Conservation (phyloP, 768 basidiomycete genomes). For the Roridomyces roridus region DNA sequence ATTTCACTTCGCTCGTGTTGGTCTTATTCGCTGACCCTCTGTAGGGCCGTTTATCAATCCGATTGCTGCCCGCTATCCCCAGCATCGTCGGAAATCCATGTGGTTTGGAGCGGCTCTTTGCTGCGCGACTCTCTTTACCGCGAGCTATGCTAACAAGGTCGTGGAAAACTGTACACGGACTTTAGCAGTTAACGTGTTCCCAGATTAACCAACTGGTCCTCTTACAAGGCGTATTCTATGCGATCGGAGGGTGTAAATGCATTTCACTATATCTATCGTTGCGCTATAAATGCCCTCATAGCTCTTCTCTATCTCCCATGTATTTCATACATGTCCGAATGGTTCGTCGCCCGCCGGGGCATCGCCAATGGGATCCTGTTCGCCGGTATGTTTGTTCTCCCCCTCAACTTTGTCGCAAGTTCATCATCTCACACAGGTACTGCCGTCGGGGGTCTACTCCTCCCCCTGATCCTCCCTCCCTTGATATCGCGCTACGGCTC, state of each 20-base stretch:
- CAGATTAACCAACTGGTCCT: constrained; percentile 26
- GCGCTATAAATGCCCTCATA: no score
- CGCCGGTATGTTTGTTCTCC: constrained; percentile 24
- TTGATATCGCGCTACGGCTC: constrained; percentile 28
- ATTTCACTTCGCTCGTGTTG: no score
- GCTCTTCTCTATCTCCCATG: constrained; percentile 31
- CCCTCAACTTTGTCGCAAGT: not conserved
- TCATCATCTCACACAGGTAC: constrained; percentile 19
- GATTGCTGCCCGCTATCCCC: no score
- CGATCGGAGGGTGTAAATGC: constrained; percentile 32
- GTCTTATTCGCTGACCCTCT: no score
- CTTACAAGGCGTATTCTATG: constrained; percentile 34
- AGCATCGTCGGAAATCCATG: no score
- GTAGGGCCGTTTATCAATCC: no score
- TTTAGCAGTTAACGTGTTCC: not conserved
- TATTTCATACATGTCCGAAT: constrained; percentile 34
- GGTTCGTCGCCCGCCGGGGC: constrained; percentile 35
- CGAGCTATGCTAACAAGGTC: constrained; percentile 28
- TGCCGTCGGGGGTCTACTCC: constrained; percentile 32
- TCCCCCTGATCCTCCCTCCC: no score
- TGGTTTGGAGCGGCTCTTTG: no score
- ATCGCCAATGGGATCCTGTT: constrained; percentile 37
- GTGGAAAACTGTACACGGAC: not conserved
- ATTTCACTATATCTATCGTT: no score
- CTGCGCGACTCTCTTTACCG: no score